Evolutionary conservation across 2,329 filamentous ascomycete species (phyloP).

Genomic region (Calonectria pseudoturangicola): DNA sequence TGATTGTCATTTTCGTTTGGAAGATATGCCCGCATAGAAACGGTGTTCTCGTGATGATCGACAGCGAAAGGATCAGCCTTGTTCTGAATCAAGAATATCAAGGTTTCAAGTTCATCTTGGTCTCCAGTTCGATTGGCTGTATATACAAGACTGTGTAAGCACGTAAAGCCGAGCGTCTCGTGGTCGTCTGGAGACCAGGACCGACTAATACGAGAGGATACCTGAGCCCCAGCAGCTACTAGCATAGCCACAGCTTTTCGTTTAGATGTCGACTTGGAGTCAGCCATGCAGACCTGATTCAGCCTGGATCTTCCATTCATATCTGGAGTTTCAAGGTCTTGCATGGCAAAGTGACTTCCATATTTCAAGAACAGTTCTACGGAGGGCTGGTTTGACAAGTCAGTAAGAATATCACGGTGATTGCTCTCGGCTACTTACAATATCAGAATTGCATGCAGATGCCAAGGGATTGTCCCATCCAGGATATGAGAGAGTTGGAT

Average conservation of each 20-base stretch:
- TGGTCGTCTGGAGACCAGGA: constrained; percentile 12
- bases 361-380: constrained; percentile 6
- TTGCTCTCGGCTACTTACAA: background rate
- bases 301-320: constrained; percentile 9
- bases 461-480: constrained; percentile 19
- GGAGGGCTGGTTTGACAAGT: background rate
- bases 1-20: constrained; percentile 4
- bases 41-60: background rate
- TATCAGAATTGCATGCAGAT: background rate
- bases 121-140: background rate
- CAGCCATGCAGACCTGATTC: constrained; percentile 4
- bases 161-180: constrained; percentile 5
- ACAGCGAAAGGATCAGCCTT: background rate
- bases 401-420: background rate
- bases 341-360: constrained; percentile 6
- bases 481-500: constrained; percentile 25
- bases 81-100: background rate
- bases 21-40: constrained; percentile 5
- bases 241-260: background rate
- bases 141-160: background rate
- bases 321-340: constrained; percentile 1
- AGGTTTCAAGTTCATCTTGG: constrained; percentile 3
- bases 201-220: background rate
- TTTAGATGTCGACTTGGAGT: background rate
- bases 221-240: background rate